These are phyloP conservation scores for Fusarium pininemorale DNA, from an alignment of 2,329 filamentous ascomycete genomes.

Conservation along the genomic window DNA sequence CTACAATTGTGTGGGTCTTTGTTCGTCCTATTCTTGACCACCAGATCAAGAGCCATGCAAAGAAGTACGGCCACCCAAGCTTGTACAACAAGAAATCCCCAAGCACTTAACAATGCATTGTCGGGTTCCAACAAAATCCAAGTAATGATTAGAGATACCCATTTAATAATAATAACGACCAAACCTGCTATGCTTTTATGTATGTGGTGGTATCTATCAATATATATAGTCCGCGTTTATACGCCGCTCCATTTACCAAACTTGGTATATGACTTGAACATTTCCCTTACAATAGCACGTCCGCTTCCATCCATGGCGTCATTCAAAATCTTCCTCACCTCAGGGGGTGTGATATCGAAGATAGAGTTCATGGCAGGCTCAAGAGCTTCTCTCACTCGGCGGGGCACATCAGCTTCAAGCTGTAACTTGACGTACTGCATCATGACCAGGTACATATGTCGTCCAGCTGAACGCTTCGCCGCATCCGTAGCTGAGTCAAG, in stretches of 20 bases:
- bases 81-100: constrained; percentile 51
- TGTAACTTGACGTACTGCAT: constrained; percentile 69
- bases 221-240: constrained; percentile 43
- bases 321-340: constrained; percentile 64
- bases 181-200: constrained; percentile 2
- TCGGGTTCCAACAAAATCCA: not conserved
- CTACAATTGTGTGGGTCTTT: constrained; percentile 66
- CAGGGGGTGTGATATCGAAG: constrained; percentile 65
- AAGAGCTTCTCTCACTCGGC: constrained; percentile 62
- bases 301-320: constrained; percentile 69
- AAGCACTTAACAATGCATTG: not conserved
- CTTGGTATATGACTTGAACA: constrained; percentile 68
- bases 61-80: constrained; percentile 67
- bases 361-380: constrained; percentile 67
- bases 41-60: constrained; percentile 65
- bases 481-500: constrained; percentile 69
- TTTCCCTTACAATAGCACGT: constrained; percentile 64
- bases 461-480: constrained; percentile 68
- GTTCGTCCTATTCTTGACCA: constrained; percentile 64
- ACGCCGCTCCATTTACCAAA: constrained; percentile 73
- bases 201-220: constrained; percentile 33
- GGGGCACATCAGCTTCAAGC: constrained; percentile 63
- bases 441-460: constrained; percentile 69
- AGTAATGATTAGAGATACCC: constrained; percentile 27
- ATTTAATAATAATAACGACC: constrained; percentile 30